Base-by-base conservation (phyloP, 2,329 filamentous ascomycete genomes). In the Colletotrichum tropicicola region DNA sequence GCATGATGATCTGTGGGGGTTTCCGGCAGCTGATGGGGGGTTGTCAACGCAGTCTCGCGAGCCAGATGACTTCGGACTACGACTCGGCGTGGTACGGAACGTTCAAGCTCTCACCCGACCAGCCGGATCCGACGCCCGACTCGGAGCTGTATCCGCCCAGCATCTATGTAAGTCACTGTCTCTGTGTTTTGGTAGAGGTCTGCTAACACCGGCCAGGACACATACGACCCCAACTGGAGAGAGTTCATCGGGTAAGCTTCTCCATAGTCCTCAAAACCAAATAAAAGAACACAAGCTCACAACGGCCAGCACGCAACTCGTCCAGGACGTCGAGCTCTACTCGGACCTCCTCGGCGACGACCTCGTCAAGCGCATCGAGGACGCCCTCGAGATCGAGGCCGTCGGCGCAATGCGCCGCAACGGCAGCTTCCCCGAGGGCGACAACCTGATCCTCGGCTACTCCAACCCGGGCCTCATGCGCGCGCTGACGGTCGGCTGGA, bases 381-480 rank as follows among this genome's bases (percentile, higher is more conserved):
- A 76, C 5, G 73, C 74, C 2, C 68, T 81, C 1, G 76, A 76
- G 15, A 71, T 70, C 17, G 75, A 77, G 3, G 78, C 78, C 4
- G 69, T 80, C 13, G 78, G 78, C 4, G 74, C 72, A 13, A 80
- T 80, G 75, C 73, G 78, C 5, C 75, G 78, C 27, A 80, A 80
- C 52, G 78, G 79, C 2, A 75, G 75, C 2, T 78, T 70, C 39
- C 79, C 78, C 0, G 67, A 72, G 13, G 75, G 65, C 7, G 80
- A 82, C 66, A 80, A 80, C 65, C 68, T 78, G 5, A 76, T 74
- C 7, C 66, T 79, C 0, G 78, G 70, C 0, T 81, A 81, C 68
- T 77, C 76, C 0, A 83, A 83, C 66, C 80, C 80, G 1, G 70
- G 44, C 1, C 70, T 81, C 30, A 81, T 82, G 78, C 74, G 80